Conservation (phyloP, 1,139 yeast genomes). For the Hansenula sp. region DNA sequence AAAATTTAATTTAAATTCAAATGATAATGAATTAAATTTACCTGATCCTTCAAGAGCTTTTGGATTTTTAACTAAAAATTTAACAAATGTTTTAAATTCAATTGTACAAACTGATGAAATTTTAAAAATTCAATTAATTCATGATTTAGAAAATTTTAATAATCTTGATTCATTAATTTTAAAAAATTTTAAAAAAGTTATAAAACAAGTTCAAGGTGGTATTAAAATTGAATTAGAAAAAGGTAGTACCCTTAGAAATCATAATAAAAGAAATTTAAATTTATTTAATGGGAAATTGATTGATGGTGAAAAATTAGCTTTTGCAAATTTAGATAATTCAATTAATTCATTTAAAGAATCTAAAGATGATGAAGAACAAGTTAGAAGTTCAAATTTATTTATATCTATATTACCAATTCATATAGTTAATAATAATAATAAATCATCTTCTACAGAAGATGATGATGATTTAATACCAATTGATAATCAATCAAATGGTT, state of each 20-base stretch:
- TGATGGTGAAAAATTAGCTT: constrained; percentile 87
- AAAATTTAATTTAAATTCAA: constrained; percentile 5
- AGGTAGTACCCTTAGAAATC: constrained; percentile 17
- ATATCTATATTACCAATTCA: constrained; percentile 70
- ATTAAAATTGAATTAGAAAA: constrained; percentile 54
- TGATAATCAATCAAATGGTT: constrained; percentile 36
- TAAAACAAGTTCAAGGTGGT: constrained; percentile 91
- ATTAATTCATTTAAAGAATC: constrained; percentile 28
- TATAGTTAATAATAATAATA: constrained; percentile 22
- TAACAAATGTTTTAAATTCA: constrained; percentile 43
- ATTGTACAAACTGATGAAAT: constrained; percentile 67
- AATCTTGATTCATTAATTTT: constrained; percentile 62
- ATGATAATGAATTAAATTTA: background rate
- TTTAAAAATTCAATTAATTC: constrained; percentile 73
- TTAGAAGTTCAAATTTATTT: constrained; percentile 59
- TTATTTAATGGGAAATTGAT: constrained; percentile 71
- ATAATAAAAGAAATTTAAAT: constrained; percentile 48
- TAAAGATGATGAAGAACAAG: constrained; percentile 9
- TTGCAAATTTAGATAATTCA: constrained; percentile 79
- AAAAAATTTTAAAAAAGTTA: constrained; percentile 72
- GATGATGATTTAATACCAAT: constrained; percentile 30
- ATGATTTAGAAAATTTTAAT: constrained; percentile 74
- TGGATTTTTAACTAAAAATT: constrained; percentile 34
- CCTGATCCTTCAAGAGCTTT: constrained; percentile 23
- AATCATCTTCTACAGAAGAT: constrained; percentile 18